Conservation (phyloP, 495 filamentous ascomycete species). For the Cercophora samala region DNA sequence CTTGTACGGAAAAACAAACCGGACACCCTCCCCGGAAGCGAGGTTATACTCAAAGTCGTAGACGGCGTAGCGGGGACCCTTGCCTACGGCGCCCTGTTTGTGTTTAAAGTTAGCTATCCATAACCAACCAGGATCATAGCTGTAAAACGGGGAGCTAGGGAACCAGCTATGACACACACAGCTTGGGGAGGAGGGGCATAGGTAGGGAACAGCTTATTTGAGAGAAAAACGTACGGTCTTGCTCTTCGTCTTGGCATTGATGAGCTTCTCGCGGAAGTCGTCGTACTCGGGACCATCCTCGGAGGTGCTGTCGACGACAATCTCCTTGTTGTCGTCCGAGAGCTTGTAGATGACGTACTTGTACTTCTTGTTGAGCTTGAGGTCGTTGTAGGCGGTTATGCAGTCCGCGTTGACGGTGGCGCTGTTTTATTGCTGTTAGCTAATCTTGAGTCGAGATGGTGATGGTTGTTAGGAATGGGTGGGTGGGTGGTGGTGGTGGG, state of each 20-base stretch:
- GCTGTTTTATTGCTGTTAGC: conserved; percentile 49
- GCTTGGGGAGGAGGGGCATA: conserved; percentile 1
- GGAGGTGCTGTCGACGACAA: conserved; percentile 72
- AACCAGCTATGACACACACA: neutral
- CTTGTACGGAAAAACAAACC: conserved; percentile 48
- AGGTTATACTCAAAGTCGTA: conserved; percentile 87
- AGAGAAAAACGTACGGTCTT: conserved; percentile 34
- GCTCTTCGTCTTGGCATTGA: conserved; percentile 55
- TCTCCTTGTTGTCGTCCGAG: conserved; percentile 83
- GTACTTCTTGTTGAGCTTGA: conserved; percentile 82
- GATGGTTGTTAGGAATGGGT: too few species aligned
- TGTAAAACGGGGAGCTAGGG: too few species aligned
- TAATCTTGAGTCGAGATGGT: too few species aligned
- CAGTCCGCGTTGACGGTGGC: conserved; percentile 77
- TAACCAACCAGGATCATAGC: neutral
- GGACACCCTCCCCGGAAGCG: conserved; percentile 72
- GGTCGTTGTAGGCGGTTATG: conserved; percentile 78
- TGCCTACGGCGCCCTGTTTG: conserved; percentile 54
- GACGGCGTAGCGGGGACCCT: conserved; percentile 87
- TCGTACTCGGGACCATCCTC: conserved; percentile 60
- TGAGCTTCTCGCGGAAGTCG: conserved; percentile 73
- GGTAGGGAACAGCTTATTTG: neutral
- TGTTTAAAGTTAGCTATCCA: conserved; percentile 5
- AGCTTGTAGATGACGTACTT: conserved; percentile 99
- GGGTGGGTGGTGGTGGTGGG: neutral